These are phyloP conservation scores for Alliaria petiolata DNA, from an alignment of 345 rosid genomes.

Conservation along the genomic window DNA sequence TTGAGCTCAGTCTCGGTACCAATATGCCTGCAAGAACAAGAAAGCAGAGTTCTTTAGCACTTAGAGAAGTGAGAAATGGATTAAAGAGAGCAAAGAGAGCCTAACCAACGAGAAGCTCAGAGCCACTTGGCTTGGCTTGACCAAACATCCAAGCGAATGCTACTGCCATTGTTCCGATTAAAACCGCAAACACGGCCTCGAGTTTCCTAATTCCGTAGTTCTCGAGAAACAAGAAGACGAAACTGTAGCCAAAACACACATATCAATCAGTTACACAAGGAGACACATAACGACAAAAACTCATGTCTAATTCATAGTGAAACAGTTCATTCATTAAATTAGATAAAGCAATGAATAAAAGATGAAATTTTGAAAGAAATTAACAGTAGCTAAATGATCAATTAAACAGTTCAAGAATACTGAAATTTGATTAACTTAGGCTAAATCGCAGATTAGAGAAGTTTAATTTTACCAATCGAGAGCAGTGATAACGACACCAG, in stretches of 20 bases:
- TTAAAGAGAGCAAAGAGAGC: not conserved
- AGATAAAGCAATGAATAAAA: conserved; percentile 7
- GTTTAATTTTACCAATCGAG: conserved; percentile 55
- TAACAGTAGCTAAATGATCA: not conserved
- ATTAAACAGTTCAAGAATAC: not conserved
- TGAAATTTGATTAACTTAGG: not conserved
- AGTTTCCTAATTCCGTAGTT: conserved; percentile 89
- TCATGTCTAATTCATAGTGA: not conserved
- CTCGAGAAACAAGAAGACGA: conserved; percentile 85
- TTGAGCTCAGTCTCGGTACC: conserved; percentile 78
- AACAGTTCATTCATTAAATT: not conserved
- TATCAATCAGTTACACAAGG: not conserved
- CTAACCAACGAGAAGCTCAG: conserved; percentile 76
- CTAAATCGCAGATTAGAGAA: not conserved
- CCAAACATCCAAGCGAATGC: conserved; percentile 98
- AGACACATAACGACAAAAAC: not conserved
- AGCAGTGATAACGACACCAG: conserved; percentile 90
- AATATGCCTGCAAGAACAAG: conserved; percentile 49
- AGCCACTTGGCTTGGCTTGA: conserved; percentile 77
- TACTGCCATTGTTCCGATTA: conserved; percentile 78
- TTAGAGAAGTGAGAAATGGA: not conserved
- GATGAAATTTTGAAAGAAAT: not conserved
- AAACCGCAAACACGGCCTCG: conserved; percentile 83
- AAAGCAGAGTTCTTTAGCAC: not conserved
- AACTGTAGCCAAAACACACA: conserved; percentile 46